Evolutionary conservation across 2,329 filamentous ascomycete genomes (phyloP).

Genomic region (Fusarium pseudonygamai): DNA sequence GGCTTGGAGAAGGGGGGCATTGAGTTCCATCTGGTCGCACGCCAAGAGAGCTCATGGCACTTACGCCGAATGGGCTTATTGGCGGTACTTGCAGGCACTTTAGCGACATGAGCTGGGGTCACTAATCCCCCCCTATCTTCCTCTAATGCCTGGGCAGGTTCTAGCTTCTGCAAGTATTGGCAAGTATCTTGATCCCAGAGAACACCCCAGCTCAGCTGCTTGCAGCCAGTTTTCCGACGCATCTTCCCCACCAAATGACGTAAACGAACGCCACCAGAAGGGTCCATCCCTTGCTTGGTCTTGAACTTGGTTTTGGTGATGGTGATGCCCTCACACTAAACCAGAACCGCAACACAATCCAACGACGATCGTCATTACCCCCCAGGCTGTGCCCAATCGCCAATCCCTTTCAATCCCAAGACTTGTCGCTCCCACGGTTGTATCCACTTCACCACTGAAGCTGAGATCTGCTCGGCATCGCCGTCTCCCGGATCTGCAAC

Average conservation of each 20-base stretch:
- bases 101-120: not conserved
- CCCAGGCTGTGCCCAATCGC: conserved; percentile 14
- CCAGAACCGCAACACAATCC: conserved; percentile 18
- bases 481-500: conserved; percentile 28
- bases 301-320: conserved; percentile 17
- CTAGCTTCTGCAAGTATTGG: not conserved
- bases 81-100: conserved; percentile 7
- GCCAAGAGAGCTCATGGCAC: conserved; percentile 31
- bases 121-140: not conserved
- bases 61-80: conserved; percentile 27
- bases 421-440: not conserved
- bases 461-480: conserved; percentile 33
- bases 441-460: conserved; percentile 8
- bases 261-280: conserved; percentile 25
- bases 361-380: conserved; percentile 30
- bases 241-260: conserved; percentile 34
- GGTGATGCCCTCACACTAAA: conserved; percentile 33
- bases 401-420: conserved; percentile 5
- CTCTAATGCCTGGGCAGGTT: not conserved
- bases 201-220: conserved; percentile 8
- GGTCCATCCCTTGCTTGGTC: conserved; percentile 8
- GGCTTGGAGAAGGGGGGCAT: conserved; percentile 16
- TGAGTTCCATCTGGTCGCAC: conserved; percentile 13
- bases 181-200: not conserved
- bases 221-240: conserved; percentile 26